Percentiles rank a stretch among this genome's conserved stretches.
These are phyloP conservation scores for Postia placenta DNA, from an alignment of 768 basidiomycete genomes.

Conservation along the genomic window DNA sequence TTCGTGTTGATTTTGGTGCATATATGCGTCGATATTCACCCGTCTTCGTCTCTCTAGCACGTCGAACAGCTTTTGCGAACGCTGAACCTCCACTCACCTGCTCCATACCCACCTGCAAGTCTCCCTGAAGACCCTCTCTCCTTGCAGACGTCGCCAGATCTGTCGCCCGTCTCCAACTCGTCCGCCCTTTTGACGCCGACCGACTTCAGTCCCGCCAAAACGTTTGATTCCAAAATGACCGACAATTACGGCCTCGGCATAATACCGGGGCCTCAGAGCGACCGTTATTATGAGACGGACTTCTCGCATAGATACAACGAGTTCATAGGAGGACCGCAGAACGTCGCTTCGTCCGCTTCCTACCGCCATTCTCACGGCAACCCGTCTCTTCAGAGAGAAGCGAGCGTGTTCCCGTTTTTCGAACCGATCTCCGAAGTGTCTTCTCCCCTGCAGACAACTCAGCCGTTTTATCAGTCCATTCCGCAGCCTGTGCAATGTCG, in stretches of 20 bases:
- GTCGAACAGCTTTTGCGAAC: conserved; percentile 78
- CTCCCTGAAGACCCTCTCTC: conserved; percentile 36
- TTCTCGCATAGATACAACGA: conserved; percentile 21
- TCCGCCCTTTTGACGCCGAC: conserved; percentile 71
- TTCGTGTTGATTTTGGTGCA: conserved; percentile 26
- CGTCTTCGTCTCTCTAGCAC: conserved; percentile 42
- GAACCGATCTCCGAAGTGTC: conserved; percentile 47
- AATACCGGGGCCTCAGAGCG: conserved; percentile 11
- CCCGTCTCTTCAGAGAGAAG: conserved; percentile 6
- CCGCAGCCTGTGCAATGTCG: conserved; percentile 34
- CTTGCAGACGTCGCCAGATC: conserved; percentile 49
- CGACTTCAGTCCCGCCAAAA: conserved; percentile 61
- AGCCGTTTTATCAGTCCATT: conserved; percentile 23
- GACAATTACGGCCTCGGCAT: conserved; percentile 43
- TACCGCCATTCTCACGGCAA: conserved; percentile 1
- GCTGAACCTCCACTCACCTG: conserved; percentile 74
- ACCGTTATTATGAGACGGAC: conserved; percentile 36
- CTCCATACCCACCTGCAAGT: conserved; percentile 36
- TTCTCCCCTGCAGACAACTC: conserved; percentile 30
- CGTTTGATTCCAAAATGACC: conserved; percentile 52
- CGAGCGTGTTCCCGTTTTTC: conserved; percentile 35
- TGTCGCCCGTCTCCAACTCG: conserved; percentile 67
- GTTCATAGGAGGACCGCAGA: conserved; percentile 6
- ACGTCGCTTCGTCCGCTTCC: conserved; percentile 4
- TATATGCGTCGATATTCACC: conserved; percentile 11